Percentiles rank a stretch among this genome's conserved stretches.
Evolutionary conservation across 2,329 filamentous ascomycete species (phyloP).

Genomic region (Diaporthe ilicicola): DNA sequence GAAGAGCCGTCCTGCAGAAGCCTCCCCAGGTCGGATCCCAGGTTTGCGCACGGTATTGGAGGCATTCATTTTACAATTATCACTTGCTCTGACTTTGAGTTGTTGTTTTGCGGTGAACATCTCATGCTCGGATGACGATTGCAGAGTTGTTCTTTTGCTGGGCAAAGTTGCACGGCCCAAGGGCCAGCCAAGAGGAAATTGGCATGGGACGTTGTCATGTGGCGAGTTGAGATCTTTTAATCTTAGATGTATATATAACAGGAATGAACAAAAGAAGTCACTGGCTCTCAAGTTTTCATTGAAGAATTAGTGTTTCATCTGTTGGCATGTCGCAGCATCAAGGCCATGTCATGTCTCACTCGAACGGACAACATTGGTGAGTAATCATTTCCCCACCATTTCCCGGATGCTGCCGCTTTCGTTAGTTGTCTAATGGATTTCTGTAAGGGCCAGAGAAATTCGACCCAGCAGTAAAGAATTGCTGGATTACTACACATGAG

Average conservation of each 20-base stretch:
- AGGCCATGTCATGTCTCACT: neutral
- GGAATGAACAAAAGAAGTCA: neutral
- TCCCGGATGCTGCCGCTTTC: no score
- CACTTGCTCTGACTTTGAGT: neutral
- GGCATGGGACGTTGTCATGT: neutral
- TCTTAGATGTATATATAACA: conserved; percentile 15
- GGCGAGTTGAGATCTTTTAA: neutral
- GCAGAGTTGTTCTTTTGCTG: neutral
- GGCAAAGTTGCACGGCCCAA: neutral
- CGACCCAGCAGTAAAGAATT: neutral
- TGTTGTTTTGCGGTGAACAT: neutral
- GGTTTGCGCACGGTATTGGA: neutral
- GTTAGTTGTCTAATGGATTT: no score
- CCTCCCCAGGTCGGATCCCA: neutral
- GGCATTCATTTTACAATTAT: neutral
- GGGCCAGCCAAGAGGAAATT: neutral
- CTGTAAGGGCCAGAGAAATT: neutral
- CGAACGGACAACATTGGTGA: neutral
- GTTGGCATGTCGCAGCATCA: neutral
- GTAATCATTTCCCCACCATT: no score
- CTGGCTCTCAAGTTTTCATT: no score
- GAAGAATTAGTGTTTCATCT: neutral
- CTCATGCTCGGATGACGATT: neutral
- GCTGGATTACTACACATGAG: neutral
- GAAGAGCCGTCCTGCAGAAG: neutral